Evolutionary conservation across 768 basidiomycete genomes (phyloP), one percentile per base, ranked within the genome.

Genomic region (Trametes cubensis): DNA sequence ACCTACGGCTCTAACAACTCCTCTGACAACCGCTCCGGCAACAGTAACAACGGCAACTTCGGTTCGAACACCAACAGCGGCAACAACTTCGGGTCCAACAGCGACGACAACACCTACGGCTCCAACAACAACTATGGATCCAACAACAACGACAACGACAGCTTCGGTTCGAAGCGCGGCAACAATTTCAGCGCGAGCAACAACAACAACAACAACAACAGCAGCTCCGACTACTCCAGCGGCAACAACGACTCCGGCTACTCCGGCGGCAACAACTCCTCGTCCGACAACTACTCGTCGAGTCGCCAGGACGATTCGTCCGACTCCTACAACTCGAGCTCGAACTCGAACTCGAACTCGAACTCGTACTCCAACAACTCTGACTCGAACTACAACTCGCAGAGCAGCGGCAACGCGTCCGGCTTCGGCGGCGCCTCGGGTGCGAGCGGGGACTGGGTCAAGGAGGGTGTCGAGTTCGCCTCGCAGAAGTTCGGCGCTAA

Each of bases 401-500:
- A 34, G 34, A 10, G 34, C 34, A 71, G 53, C 53, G 46, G 56
- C 20, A 62, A 62, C 51, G 56, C 71, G 60, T 65, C 69, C 40
- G 71, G 71, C 21, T 18, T 14, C 7, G 53, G 73, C 46, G 34
- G 34, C 10, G 10, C 34, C 2, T 34, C 34, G 10, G 34, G 34
- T 10, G 34, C 34, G 34, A 62, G 65, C 11, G 65, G 61, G 28
- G 71, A 76, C 66, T 79, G 66, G 72, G 42, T 78, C 52, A 71
- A 77, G 60, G 77, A 79, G 60, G 78, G 80, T 46, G 70, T 84
- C 38, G 14, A 26, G 45, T 66, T 49, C 59, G 73, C 72, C 17
- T 70, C 81, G 7, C 58, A 72, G 59, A 76, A 78, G 67, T 77
- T 76, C 28, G 83, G 83, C 0, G 77, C 73, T 65, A 76, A 81